These are phyloP conservation scores for Golubevia sp. DNA, from an alignment of 1,284 basidiomycete species.

Conservation along the genomic window DNA sequence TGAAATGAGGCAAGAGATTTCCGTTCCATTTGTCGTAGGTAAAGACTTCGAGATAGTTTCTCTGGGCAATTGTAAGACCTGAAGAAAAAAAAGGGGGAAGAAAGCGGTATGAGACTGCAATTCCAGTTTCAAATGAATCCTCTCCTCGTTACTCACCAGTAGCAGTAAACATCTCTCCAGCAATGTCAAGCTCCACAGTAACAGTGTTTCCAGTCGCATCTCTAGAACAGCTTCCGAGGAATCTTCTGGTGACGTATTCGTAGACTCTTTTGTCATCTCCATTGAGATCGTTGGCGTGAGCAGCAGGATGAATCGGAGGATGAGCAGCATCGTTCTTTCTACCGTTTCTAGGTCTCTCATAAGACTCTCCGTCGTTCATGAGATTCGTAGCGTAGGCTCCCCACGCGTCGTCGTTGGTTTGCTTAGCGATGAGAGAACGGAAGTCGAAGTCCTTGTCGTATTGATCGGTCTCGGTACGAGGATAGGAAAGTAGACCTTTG, in stretches of 20 bases:
- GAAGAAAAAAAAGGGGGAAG: background rate
- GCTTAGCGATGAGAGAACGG: constrained; percentile 41
- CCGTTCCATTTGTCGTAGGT: constrained; percentile 54
- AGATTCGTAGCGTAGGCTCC: constrained; percentile 37
- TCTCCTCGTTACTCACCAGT: constrained; percentile 10
- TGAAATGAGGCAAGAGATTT: constrained; percentile 39
- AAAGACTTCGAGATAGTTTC: constrained; percentile 52
- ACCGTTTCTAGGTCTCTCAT: constrained; percentile 51
- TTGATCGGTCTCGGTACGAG: constrained; percentile 58
- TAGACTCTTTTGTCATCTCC: constrained; percentile 59
- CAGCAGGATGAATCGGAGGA: constrained; percentile 57
- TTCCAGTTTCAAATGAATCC: background rate
- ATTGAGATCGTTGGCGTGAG: constrained; percentile 38
- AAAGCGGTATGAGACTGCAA: background rate
- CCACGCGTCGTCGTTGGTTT: constrained; percentile 44
- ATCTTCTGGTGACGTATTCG: constrained; percentile 55
- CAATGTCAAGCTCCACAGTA: constrained; percentile 40
- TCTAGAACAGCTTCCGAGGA: constrained; percentile 50
- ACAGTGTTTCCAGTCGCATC: constrained; percentile 50
- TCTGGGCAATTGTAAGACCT: constrained; percentile 40
- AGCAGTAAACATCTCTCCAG: constrained; percentile 42
- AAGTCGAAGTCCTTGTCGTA: constrained; percentile 59
- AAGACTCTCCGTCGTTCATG: constrained; percentile 21
- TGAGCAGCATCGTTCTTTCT: constrained; percentile 60
- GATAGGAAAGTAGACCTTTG: constrained; percentile 56